Conservation (phyloP, 352 stramenopile genomes). For the Phytopythium delawarense region DNA sequence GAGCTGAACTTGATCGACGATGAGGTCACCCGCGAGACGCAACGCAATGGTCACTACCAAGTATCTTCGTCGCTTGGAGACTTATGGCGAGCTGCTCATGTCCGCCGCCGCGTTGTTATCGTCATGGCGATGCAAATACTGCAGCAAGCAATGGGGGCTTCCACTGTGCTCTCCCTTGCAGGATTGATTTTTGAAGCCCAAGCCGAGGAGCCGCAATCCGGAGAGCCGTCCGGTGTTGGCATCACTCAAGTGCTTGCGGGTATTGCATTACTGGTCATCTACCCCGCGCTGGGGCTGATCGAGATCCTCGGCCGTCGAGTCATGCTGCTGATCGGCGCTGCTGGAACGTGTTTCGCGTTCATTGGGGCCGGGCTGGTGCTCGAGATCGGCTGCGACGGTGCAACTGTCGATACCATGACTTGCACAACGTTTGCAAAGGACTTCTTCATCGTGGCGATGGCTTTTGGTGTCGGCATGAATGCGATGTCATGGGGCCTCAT, state of each 20-base stretch:
- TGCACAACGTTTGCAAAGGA: slow-evolving; percentile 20
- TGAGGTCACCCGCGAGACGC: slow-evolving; percentile 6
- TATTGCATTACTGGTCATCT: slow-evolving; percentile 36
- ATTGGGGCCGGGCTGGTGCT: slow-evolving; percentile 32
- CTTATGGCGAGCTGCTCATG: slow-evolving; percentile 14
- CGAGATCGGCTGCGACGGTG: slow-evolving; percentile 28
- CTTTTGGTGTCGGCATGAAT: slow-evolving; percentile 50
- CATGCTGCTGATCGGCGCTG: slow-evolving; percentile 32
- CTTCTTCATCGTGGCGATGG: slow-evolving; percentile 29
- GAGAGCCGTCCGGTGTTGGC: neutral
- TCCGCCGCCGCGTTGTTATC: slow-evolving; percentile 27
- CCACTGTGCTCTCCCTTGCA: slow-evolving; percentile 35
- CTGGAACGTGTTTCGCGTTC: slow-evolving; percentile 42
- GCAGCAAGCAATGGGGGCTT: slow-evolving; percentile 39
- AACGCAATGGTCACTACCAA: slow-evolving; percentile 13
- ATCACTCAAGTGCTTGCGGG: slow-evolving; percentile 27
- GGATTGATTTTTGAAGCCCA: slow-evolving; percentile 34
- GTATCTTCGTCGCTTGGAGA: slow-evolving; percentile 20
- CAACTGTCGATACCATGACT: slow-evolving; percentile 12
- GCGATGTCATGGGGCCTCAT: slow-evolving; percentile 51
- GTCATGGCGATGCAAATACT: slow-evolving; percentile 32
- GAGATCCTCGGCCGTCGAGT: slow-evolving; percentile 30
- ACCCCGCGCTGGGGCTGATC: slow-evolving; percentile 36
- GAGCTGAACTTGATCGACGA: slow-evolving; percentile 27
- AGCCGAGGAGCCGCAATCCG: neutral